Evolutionary conservation across 2,329 filamentous ascomycete species (phyloP), one percentile per base, ranked within the genome.

Genomic region (Magnaporthiopsis incrustans): DNA sequence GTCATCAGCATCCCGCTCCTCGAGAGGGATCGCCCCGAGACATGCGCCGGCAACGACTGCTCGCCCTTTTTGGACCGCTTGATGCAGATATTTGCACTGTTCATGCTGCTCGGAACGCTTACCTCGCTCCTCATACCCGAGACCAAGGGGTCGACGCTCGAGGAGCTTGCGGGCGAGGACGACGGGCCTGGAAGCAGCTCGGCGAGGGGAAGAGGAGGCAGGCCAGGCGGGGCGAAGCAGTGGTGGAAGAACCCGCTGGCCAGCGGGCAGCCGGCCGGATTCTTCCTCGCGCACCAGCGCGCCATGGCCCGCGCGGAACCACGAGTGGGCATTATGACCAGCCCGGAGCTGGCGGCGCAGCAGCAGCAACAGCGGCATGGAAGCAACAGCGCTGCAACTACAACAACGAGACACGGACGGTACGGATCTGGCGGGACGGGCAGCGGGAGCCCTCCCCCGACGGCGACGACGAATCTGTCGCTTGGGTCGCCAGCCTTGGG

Each of bases 61-160:
- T 77, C 78, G 1, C 80, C 82, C 0, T 89, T 88, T 83, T 81
- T 93, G 63, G 83, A 90, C 73, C 86, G 89, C 64, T 83, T 93
- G 53, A 87, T 94, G 78, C 82, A 91, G 73, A 89, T 92, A 53
- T 92, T 91, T 74, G 89, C 89, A 0, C 79, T 91, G 12, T 92
- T 94, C 79, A 93, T 92, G 90, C 79, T 93, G 7, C 82, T 83
- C 62, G 91, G 91, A 50, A 83, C 85, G 60, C 75, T 91, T 60
- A 85, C 85, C 3, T 87, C 87, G 1, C 77, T 92, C 4, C 76
- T 94, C n/a, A 86, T 93, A 27, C 89, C 89, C 0, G 90, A 92
- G 76, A 92, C 88, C 0, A 92, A 89, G 77, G 82, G 88, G 1
- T 81, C 86, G 73, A 91, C 89, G 0, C 78, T 95, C 57, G 91